Percentiles rank a stretch among this genome's conserved stretches.
Evolutionary conservation across 2,329 filamentous ascomycete genomes (phyloP).

Genomic region (Nothopassalora personata): DNA sequence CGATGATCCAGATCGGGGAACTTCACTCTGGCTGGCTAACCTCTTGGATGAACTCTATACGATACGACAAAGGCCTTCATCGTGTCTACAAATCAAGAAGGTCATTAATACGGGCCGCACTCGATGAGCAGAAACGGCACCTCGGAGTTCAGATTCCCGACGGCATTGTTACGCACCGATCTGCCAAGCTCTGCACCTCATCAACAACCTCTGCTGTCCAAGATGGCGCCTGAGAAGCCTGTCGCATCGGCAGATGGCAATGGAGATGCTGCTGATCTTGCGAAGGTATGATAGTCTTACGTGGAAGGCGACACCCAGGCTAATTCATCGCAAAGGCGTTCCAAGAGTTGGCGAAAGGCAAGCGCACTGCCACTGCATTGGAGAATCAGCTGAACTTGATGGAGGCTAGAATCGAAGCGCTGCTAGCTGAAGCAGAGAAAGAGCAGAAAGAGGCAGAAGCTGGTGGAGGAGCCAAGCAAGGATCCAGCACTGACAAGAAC

Average conservation of each 20-base stretch:
- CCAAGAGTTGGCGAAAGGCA: conserved; percentile 50
- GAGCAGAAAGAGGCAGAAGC: conserved; percentile 31
- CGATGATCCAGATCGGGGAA: neutral
- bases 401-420: conserved; percentile 51
- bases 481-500: conserved; percentile 7
- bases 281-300: conserved; percentile 16
- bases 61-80: neutral
- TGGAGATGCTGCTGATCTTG: conserved; percentile 24
- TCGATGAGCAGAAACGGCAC: neutral
- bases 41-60: neutral
- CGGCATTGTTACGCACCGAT: neutral
- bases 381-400: conserved; percentile 51
- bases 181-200: neutral
- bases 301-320: neutral
- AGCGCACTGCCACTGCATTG: conserved; percentile 50
- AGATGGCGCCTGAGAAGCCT: conserved; percentile 20
- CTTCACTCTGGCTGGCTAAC: neutral
- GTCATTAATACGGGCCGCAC: neutral
- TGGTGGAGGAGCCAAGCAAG: conserved; percentile 22
- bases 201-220: neutral
- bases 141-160: neutral
- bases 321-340: conserved; percentile 38
- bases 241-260: conserved; percentile 18
- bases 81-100: neutral
- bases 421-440: conserved; percentile 46